These are phyloP conservation scores for Mucor ambiguus DNA, from an alignment of 371 early-diverging fungal species.

Conservation along the genomic window DNA sequence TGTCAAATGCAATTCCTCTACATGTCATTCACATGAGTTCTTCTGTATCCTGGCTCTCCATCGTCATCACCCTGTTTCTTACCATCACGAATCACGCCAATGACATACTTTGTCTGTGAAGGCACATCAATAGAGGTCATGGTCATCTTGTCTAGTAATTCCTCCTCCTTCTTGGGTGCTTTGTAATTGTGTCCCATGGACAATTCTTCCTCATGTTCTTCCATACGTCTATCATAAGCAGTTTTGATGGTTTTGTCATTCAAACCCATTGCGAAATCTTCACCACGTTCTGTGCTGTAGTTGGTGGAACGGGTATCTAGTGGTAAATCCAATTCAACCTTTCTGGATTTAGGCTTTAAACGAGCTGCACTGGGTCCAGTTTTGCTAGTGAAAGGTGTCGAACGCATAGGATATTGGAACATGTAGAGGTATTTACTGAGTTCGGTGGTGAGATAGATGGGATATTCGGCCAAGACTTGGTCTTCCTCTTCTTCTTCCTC, in stretches of 20 bases:
- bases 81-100: constrained; percentile 79
- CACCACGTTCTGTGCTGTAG: constrained; percentile 80
- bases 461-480: constrained; percentile 75
- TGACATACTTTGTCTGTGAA: constrained; percentile 74
- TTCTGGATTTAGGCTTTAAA: constrained; percentile 77
- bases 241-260: constrained; percentile 73
- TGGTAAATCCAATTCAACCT: constrained; percentile 88
- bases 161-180: constrained; percentile 39
- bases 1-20: constrained; percentile 84
- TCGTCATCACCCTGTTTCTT: neutral
- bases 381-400: constrained; percentile 45
- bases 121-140: constrained; percentile 79
- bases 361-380: constrained; percentile 69
- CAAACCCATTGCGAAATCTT: constrained; percentile 77
- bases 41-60: too few species aligned
- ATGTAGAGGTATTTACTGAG: constrained; percentile 74
- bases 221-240: constrained; percentile 63
- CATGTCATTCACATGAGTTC: neutral
- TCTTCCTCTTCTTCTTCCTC: constrained; percentile 59
- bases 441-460: constrained; percentile 73
- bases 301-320: constrained; percentile 68
- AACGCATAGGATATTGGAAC: constrained; percentile 85
- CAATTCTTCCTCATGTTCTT: constrained; percentile 51
- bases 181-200: constrained; percentile 27
- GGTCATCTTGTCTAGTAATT: constrained; percentile 75